phyloP scores from a whole-genome alignment of 179 eudicot genomes.

The Heliamphora pulchella region DNA sequence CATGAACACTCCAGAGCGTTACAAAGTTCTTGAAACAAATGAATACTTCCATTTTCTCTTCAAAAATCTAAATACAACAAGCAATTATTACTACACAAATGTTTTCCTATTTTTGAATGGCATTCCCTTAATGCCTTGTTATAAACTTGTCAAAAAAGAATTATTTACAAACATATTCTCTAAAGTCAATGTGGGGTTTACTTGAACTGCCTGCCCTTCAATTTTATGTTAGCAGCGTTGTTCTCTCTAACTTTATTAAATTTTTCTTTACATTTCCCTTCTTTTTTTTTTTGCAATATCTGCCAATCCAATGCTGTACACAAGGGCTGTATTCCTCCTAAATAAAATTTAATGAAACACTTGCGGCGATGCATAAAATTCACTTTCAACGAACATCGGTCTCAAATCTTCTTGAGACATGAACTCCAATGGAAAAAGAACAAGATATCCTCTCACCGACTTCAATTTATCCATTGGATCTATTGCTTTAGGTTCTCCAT shows the following conservation, averaged over 20 bases:
- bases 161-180: neutral
- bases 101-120: no score
- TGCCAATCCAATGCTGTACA: neutral
- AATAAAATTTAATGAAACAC: constrained; percentile 56
- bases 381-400: constrained; percentile 86
- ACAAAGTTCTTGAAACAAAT: no score
- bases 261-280: no score
- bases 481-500: constrained; percentile 44
- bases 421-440: constrained; percentile 80
- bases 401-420: constrained; percentile 88
- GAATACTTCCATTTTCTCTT: neutral
- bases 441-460: constrained; percentile 78
- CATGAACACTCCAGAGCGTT: no score
- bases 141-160: no score
- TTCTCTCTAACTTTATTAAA: no score
- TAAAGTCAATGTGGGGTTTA: constrained; percentile 8
- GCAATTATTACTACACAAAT: no score
- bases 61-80: neutral
- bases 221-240: neutral
- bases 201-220: neutral
- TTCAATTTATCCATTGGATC: constrained; percentile 20
- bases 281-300: neutral
- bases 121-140: no score
- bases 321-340: neutral
- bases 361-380: constrained; percentile 78